A percentile compares a stretch with the other conserved stretches of the same genome.
These are phyloP conservation scores for Verticillium nubilum DNA, from an alignment of 2,329 filamentous ascomycete genomes.

Conservation along the genomic window DNA sequence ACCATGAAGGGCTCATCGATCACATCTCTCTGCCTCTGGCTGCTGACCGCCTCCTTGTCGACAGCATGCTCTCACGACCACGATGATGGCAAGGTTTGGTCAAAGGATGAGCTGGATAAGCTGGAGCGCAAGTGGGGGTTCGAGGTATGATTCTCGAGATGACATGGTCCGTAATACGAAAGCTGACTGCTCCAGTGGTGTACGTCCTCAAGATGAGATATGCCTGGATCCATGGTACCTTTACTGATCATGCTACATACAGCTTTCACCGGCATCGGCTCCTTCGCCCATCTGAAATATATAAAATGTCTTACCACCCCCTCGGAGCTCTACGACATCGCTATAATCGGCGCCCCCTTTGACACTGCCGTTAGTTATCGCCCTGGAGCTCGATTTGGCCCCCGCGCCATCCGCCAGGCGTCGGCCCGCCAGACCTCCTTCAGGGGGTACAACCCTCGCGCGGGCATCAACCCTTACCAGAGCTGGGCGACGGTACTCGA, in stretches of 20 bases:
- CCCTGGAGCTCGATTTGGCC: slow-evolving; percentile 75
- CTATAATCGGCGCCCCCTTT: slow-evolving; percentile 66
- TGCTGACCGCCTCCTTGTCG: slow-evolving; percentile 17
- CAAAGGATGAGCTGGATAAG: slow-evolving; percentile 44
- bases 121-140: slow-evolving; percentile 52
- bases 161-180: background rate
- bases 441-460: slow-evolving; percentile 74
- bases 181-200: slow-evolving; percentile 5
- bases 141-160: slow-evolving; percentile 33
- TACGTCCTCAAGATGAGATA: slow-evolving; percentile 23
- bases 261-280: slow-evolving; percentile 65
- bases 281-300: slow-evolving; percentile 67
- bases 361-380: slow-evolving; percentile 69
- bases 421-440: slow-evolving; percentile 75
- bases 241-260: background rate
- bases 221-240: slow-evolving; percentile 32
- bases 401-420: slow-evolving; percentile 79
- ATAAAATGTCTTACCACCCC: slow-evolving; percentile 65
- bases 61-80: slow-evolving; percentile 24
- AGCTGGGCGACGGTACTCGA: slow-evolving; percentile 77
- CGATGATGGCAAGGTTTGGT: slow-evolving; percentile 37
- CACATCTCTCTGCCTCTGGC: background rate
- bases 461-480: slow-evolving; percentile 75
- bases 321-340: slow-evolving; percentile 61
- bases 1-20: slow-evolving; percentile 9